phyloP scores from a whole-genome alignment of 805 yeast genomes.

The Vanderwaltozyma verrucispora region DNA sequence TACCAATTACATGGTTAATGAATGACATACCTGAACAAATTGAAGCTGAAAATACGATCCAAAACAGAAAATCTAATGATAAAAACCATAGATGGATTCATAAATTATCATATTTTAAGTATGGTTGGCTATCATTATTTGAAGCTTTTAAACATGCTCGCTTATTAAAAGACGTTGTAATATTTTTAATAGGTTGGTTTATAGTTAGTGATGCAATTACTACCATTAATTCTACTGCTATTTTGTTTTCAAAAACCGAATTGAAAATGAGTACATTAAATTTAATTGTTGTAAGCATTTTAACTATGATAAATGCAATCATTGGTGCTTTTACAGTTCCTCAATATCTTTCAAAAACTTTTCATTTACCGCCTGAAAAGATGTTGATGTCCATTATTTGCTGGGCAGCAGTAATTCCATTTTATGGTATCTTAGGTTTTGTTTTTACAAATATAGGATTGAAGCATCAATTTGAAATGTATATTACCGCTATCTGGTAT shows the following conservation, averaged over 20 bases:
- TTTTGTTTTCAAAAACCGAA: constrained; percentile 63
- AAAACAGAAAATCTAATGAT: too few relatives aligned
- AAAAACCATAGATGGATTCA: not conserved
- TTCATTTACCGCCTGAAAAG: constrained; percentile 36
- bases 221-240: constrained; percentile 71
- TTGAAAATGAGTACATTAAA: constrained; percentile 58
- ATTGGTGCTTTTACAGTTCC: constrained; percentile 55
- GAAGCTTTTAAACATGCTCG: constrained; percentile 51
- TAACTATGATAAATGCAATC: constrained; percentile 60
- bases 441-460: constrained; percentile 45
- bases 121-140: constrained; percentile 54
- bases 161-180: constrained; percentile 51
- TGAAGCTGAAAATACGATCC: not conserved
- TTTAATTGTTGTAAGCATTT: constrained; percentile 52
- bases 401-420: constrained; percentile 58
- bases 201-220: constrained; percentile 65
- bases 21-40: constrained; percentile 11
- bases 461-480: constrained; percentile 58
- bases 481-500: constrained; percentile 58
- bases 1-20: constrained; percentile 45
- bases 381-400: constrained; percentile 42
- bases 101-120: constrained; percentile 30
- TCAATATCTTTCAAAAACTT: constrained; percentile 28
- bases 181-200: constrained; percentile 66
- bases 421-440: constrained; percentile 63